Evolutionary conservation across 495 filamentous ascomycete genomes (phyloP), one percentile per base, ranked within the genome.

Genomic region (Penicillium atrosanguineum): DNA sequence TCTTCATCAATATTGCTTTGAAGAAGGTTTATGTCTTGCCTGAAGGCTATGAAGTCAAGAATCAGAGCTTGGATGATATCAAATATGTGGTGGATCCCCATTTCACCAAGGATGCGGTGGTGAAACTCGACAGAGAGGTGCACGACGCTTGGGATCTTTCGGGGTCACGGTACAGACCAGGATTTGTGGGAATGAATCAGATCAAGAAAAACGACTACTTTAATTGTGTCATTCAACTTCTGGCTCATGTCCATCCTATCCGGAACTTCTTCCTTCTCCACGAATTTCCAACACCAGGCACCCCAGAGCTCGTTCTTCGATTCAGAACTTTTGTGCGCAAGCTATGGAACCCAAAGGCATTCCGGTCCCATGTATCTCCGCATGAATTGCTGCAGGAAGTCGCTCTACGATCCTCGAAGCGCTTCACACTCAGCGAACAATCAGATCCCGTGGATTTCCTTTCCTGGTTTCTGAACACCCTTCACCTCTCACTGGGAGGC

Each of bases 121-220:
- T 77, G 58, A 84, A 84, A 63, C 69, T 97, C 11, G 94, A 97
- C 71, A 87, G 81, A 62, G 86, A 89, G 64, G 82, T 84, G 34
- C 83, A 84, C 63, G 80, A 79, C 28, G 84, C 86, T 21, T 91
- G 84, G 82, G 91, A 96, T 59, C 76, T 97, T 18, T 74, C 74
- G 16, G 89, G 88, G 34, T 87, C 86, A 63, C 85, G 87, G 67
- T 99, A 97, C 69, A 85, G 86, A 56, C 94, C 90, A 56, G 86
- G 94, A 4, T 99, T 96, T 67, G 91, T 99, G 56, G 94, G 94
- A 54, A 91, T 99, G 87, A 97, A 99, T 76, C 97, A 99, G 69
- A 97, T 99, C 77, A 99, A 99, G 69, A 90, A 90, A 44, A 99
- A 99, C 72, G 94, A 99, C 72, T 99, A 97, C 71, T 79, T 97